Conservation (phyloP, 2,329 filamentous ascomycete genomes). For the Fusarium pininemorale region DNA sequence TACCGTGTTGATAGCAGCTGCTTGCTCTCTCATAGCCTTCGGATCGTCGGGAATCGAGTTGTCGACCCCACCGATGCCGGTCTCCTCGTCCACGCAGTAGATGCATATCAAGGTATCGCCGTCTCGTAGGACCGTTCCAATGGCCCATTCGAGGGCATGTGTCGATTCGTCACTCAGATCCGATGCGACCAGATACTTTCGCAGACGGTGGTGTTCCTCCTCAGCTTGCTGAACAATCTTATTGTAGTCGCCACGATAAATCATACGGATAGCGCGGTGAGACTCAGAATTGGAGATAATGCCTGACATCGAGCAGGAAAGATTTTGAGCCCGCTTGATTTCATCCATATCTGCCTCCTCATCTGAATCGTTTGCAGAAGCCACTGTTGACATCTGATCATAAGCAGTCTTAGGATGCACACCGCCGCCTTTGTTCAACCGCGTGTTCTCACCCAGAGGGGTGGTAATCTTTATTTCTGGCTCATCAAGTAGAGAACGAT, state of each 20-base stretch:
- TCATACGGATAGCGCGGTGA: conserved; percentile 86
- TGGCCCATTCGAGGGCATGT: conserved; percentile 96
- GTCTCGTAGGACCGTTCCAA: conserved; percentile 92
- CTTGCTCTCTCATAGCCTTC: conserved; percentile 79
- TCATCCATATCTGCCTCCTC: conserved; percentile 86
- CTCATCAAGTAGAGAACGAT: conserved; percentile 72
- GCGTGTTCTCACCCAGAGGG: conserved; percentile 69
- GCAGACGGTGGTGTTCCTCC: conserved; percentile 78
- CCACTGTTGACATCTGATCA: conserved; percentile 69
- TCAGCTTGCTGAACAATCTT: conserved; percentile 81
- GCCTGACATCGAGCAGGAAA: conserved; percentile 82
- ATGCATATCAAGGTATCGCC: conserved; percentile 94
- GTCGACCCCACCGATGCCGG: conserved; percentile 60
- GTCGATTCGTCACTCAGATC: conserved; percentile 94
- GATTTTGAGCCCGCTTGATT: conserved; percentile 86
- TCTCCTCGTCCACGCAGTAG: conserved; percentile 92
- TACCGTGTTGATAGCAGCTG: conserved; percentile 74
- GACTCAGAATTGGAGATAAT: conserved; percentile 79
- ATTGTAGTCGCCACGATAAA: conserved; percentile 86
- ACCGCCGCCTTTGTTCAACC: conserved; percentile 59
- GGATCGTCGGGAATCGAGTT: conserved; percentile 75
- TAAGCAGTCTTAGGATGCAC: conserved; percentile 88
- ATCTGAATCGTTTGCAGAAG: conserved; percentile 78
- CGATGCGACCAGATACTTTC: conserved; percentile 95
- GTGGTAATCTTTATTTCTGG: conserved; percentile 72